Evolutionary conservation across 768 basidiomycete genomes (phyloP), one percentile per base, ranked within the genome.

Genomic region (Lactarius deliciosus): DNA sequence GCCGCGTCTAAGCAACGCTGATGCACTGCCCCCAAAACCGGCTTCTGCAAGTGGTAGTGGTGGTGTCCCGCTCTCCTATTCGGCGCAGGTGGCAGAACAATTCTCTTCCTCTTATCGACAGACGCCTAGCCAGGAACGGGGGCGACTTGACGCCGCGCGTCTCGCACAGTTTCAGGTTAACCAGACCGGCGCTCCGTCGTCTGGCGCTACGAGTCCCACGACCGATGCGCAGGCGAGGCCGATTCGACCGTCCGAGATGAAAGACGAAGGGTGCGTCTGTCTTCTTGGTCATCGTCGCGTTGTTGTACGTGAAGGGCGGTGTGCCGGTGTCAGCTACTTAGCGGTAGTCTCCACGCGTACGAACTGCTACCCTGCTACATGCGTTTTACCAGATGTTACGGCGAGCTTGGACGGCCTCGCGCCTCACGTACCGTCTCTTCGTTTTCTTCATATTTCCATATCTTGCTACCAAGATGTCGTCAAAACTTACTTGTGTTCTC

Each of bases 251-350:
- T 89, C 89, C 13, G 94, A 97, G 77, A 94, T 94, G 92, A 94
- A 94, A 77, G 96, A 98, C 72, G 95, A 96, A 91, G 95, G 95
- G 96, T 98, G 85, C 93, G 94, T 85, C 62, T 41, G 36, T 38
- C 47, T 25, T 66, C 58, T 63, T 61, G 59, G 16, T 34, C 5
- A 4, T 1, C 54, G 5, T 25, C 28, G 55, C n/a, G n/a, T 30
- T 30, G 28, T 64, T 41, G 47, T 68, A 60, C 50, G 32, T 45
- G 40, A 58, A 28, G 64, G 10, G 8, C 8, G 36, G 22, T 54
- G 43, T 53, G 56, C 25, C 28, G 54, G 55, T 53, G 32, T 34
- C 58, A 47, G 61, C 58, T 68, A 63, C 69, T 69, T 68, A 68
- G 56, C 59, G 60, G 63, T 68, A 64, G 55, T 64, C 60, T 60